Evolutionary conservation across 108 stramenopile genomes (phyloP), one percentile per base, ranked within the genome.

Genomic region (Cyclostephanos invisitatus): DNA sequence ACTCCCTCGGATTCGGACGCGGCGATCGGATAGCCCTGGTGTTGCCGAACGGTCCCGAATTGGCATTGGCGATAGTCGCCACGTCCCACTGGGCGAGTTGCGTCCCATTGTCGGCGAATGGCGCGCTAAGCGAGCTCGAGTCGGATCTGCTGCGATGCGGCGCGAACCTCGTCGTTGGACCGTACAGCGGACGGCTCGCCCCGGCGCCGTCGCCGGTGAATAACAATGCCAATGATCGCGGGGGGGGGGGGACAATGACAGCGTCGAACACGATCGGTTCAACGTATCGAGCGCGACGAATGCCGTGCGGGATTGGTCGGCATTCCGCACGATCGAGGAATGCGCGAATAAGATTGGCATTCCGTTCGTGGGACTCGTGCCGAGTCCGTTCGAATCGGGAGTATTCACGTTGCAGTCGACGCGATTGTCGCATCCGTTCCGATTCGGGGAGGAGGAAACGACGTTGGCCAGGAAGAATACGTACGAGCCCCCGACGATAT

Each of bases 21-120:
- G 78, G 79, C 5, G 47, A 77, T 55, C 81, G 84, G 0, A 74
- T 87, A 7, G 86, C 84, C 4, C 47, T 87, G 0, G 78, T 84
- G 0, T 40, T 87, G 8, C 86, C 86, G 28, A 87, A 87, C 76
- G 86, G 86, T 32, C 84, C 84, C 6, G 82, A 80, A 64, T 38
- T 87, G 15, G 86, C 86, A 18, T 44, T 87, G 20, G 74, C 82
- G 6, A 66, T 87, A n/a, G 48, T 84, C 48, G 75, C 70, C 15
- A 49, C 75, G 5, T 29, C 72, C 5, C 73, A 81, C 17, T 87
- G 82, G 81, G 83, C 84, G 18, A 73, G 73, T 7, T 84, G 84
- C 51, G 78, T 87, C 8, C 86, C 86, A 0, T 72, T 87, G 40
- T 77, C 75, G 29, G 83, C 86, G 21, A 73, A 79, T 21, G 81